Conservation (phyloP, 257 asterid genomes). For the Solanum sejunctum region DNA sequence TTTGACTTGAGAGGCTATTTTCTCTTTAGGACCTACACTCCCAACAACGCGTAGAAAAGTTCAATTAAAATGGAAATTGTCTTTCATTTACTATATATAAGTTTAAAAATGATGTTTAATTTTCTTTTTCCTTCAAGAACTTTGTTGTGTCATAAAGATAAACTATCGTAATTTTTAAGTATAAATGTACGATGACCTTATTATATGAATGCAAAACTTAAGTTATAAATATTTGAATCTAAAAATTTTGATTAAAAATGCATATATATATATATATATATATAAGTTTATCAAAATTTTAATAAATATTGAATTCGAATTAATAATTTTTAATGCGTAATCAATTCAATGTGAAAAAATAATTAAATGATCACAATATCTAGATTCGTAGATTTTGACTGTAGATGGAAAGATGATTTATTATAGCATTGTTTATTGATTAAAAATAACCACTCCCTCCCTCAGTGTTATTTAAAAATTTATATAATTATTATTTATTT, state of each 20-base stretch:
- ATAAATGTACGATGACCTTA: no score
- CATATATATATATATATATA: no score
- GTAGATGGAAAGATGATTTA: no score
- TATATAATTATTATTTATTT: no score
- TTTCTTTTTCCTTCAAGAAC: not conserved
- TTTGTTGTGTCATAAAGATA: not conserved
- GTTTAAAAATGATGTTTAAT: not conserved
- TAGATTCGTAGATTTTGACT: not conserved
- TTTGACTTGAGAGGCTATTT: not conserved
- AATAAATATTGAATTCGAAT: not conserved
- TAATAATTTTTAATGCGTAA: not conserved
- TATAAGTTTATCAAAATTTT: no score
- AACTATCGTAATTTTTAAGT: no score
- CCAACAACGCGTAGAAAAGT: not conserved
- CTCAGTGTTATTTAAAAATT: no score
- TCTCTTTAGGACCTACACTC: not conserved
- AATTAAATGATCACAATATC: not conserved
- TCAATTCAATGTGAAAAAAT: not conserved
- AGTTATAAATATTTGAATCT: no score
- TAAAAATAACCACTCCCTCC: no score
- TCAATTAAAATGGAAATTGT: not conserved
- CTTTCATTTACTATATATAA: not conserved
- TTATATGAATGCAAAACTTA: no score
- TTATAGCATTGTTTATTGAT: no score
- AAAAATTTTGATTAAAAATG: no score